Percentiles rank a stretch among this genome's conserved stretches.
phyloP scores from a whole-genome alignment of 441 rosid genomes.

The Oxalis stricta region DNA sequence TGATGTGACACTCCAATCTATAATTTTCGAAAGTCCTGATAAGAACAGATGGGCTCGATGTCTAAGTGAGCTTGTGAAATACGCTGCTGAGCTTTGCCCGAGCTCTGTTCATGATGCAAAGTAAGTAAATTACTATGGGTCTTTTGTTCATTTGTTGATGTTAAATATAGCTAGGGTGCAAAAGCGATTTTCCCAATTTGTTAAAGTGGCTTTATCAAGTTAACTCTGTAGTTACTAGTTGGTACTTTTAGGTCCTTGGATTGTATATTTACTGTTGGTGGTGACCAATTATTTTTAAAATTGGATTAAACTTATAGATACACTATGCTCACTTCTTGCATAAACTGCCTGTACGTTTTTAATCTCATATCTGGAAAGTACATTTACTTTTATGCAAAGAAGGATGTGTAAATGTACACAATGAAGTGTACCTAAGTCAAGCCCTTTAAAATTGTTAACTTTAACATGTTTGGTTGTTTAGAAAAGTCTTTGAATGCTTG shows the following conservation, averaged over 20 bases:
- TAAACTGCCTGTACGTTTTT: no score
- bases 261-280: background rate
- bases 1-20: slow-evolving; percentile 90
- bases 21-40: slow-evolving; percentile 95
- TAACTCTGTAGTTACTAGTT: background rate
- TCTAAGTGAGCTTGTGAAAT: slow-evolving; percentile 90
- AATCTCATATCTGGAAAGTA: no score
- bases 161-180: slow-evolving; percentile 3
- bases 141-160: background rate
- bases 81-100: slow-evolving; percentile 96
- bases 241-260: background rate
- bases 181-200: background rate
- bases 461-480: no score
- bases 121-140: slow-evolving; percentile 28
- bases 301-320: no score
- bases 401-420: background rate
- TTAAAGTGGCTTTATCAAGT: background rate
- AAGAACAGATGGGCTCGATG: slow-evolving; percentile 98
- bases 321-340: no score
- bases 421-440: no score
- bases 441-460: no score
- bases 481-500: background rate
- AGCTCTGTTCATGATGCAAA: slow-evolving; percentile 90
- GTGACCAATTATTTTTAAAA: background rate
- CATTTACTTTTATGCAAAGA: no score